These are phyloP conservation scores for Cercospora brassicicola DNA, from an alignment of 2,329 filamentous ascomycete genomes.

Conservation along the genomic window DNA sequence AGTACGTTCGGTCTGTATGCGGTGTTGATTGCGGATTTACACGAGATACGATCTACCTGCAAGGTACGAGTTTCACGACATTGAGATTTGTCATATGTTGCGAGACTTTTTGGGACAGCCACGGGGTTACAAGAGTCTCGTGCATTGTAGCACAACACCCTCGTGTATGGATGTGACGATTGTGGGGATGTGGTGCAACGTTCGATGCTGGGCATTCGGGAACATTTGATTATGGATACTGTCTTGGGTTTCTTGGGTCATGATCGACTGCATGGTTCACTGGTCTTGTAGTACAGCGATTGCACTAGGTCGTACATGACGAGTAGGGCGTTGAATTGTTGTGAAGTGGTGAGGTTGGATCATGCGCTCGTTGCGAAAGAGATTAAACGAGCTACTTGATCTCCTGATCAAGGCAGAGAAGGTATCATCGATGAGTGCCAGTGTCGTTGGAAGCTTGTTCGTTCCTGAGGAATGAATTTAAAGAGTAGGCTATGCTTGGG, in stretches of 20 bases:
- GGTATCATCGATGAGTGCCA: too few species aligned
- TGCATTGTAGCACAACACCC: not conserved
- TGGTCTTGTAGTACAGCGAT: not conserved
- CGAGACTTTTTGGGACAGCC: not conserved
- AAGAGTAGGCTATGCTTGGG: too few species aligned
- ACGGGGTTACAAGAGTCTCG: not conserved
- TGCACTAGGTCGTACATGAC: not conserved
- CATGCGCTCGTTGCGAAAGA: too few species aligned
- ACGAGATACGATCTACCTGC: not conserved
- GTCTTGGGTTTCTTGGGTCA: not conserved
- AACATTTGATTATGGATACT: not conserved
- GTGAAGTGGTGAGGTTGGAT: too few species aligned
- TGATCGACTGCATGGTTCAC: not conserved
- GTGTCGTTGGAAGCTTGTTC: too few species aligned
- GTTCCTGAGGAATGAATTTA: too few species aligned
- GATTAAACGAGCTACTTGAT: too few species aligned
- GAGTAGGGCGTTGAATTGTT: too few species aligned
- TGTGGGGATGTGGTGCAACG: not conserved
- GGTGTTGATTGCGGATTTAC: not conserved
- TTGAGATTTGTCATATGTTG: not conserved
- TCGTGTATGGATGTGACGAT: not conserved
- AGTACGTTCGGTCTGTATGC: not conserved
- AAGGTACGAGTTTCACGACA: not conserved
- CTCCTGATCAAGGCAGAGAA: too few species aligned
- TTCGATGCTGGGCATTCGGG: not conserved